Evolutionary conservation across 345 rosid species (phyloP).

Genomic region (Murraya paniculata): DNA sequence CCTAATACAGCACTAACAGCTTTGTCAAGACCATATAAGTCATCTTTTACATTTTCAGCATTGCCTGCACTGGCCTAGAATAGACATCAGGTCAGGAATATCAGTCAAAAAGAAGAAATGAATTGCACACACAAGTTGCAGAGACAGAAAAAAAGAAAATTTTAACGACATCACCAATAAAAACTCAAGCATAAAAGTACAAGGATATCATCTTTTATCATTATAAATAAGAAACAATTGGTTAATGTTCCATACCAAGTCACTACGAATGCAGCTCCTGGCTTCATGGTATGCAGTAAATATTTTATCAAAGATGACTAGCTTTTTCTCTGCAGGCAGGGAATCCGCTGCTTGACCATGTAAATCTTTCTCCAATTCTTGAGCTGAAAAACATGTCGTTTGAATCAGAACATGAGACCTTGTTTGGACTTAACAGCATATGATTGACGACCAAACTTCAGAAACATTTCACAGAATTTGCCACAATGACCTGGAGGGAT

Average conservation of each 20-base stretch:
- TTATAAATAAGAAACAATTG: not conserved
- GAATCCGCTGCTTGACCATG: slow-evolving; percentile 68
- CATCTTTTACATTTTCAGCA: slow-evolving; percentile 90
- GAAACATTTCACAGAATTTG: not conserved
- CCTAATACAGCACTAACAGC: slow-evolving; percentile 93
- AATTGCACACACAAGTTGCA: slow-evolving; percentile 7
- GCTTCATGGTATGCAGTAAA: slow-evolving; percentile 95
- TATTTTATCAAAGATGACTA: slow-evolving; percentile 72
- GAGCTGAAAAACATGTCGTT: slow-evolving; percentile 52
- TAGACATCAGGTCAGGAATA: slow-evolving; percentile 20
- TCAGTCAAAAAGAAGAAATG: slow-evolving; percentile 9
- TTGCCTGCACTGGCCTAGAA: slow-evolving; percentile 87
- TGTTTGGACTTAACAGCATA: not conserved
- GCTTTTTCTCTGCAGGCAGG: slow-evolving; percentile 75
- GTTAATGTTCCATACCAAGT: slow-evolving; percentile 56
- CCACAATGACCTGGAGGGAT: not conserved
- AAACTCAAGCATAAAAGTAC: not conserved
- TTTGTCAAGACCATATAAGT: slow-evolving; percentile 92
- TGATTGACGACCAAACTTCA: not conserved
- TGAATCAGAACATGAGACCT: slow-evolving; percentile 17
- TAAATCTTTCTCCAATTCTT: slow-evolving; percentile 97
- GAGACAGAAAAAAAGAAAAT: not conserved
- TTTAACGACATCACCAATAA: not conserved
- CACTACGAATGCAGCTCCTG: slow-evolving; percentile 84
- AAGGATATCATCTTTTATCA: not conserved